These are phyloP conservation scores for Flammula alnicola DNA, from an alignment of 1,284 basidiomycete genomes.

Conservation along the genomic window DNA sequence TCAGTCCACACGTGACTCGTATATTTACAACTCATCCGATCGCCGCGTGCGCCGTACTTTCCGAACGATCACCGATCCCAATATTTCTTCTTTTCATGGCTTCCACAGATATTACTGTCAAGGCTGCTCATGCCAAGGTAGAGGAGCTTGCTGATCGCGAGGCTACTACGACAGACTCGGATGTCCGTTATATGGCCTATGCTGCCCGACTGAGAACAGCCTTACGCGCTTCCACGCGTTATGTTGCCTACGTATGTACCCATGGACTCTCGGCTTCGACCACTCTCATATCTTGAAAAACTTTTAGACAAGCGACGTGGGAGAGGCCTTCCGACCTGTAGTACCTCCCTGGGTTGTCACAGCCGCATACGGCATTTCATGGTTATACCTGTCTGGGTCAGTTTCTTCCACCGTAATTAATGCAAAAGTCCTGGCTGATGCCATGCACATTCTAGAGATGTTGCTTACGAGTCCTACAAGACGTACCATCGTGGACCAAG, in stretches of 20 bases:
- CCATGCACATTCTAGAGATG: conserved; percentile 67
- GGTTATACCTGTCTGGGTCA: conserved; percentile 76
- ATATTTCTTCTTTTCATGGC: conserved; percentile 30
- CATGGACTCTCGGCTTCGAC: conserved; percentile 8
- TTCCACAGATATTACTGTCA: conserved; percentile 35
- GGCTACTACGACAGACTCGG: conserved; percentile 66
- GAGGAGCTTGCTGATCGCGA: conserved; percentile 63
- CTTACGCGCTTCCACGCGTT: conserved; percentile 74
- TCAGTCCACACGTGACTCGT: conserved; percentile 29
- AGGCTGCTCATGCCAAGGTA: conserved; percentile 52
- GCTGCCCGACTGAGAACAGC: conserved; percentile 80
- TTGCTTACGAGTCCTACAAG: conserved; percentile 92
- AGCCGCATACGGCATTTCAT: conserved; percentile 86
- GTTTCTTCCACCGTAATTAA: conserved; percentile 17
- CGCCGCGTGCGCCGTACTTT: background rate
- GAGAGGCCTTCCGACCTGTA: conserved; percentile 91
- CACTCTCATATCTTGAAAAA: conserved; percentile 23
- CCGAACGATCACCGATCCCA: background rate
- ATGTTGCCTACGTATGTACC: conserved; percentile 77
- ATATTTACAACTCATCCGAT: too few species aligned
- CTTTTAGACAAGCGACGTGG: conserved; percentile 83
- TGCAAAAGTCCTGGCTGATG: too few species aligned
- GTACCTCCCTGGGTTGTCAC: conserved; percentile 81
- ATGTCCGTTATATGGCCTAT: conserved; percentile 75
- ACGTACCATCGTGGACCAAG: conserved; percentile 76